A percentile compares a stretch with the other conserved stretches of the same genome.
Evolutionary conservation across 495 filamentous ascomycete species (phyloP).

Genomic region (Aspergillus cavernicola): DNA sequence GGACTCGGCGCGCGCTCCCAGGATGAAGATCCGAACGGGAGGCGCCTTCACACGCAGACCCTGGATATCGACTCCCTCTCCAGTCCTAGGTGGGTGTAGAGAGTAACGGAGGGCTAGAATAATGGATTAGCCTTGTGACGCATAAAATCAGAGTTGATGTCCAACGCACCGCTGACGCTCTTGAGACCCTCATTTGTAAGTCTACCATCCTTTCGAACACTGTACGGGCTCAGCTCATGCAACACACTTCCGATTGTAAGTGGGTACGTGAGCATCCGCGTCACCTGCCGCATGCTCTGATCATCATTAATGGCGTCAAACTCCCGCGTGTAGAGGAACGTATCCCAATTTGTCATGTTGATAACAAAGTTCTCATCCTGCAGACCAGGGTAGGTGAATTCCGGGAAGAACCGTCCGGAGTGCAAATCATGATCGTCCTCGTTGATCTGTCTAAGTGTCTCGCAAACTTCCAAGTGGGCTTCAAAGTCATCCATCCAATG

Average conservation of each 20-base stretch:
- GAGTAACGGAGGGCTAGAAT: slow-evolving; percentile 80
- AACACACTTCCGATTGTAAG: slow-evolving; percentile 85
- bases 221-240: slow-evolving; percentile 92
- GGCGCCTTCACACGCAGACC: slow-evolving; percentile 79
- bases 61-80: slow-evolving; percentile 69
- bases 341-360: slow-evolving; percentile 99
- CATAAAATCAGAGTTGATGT: slow-evolving; percentile 2
- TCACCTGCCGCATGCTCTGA: slow-evolving; percentile 83
- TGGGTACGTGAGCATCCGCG: slow-evolving; percentile 88
- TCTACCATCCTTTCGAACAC: slow-evolving; percentile 62
- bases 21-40: slow-evolving; percentile 85
- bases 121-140: slow-evolving; percentile 12
- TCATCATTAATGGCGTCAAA: slow-evolving; percentile 87
- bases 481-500: slow-evolving; percentile 97
- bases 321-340: slow-evolving; percentile 82
- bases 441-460: slow-evolving; percentile 85
- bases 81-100: slow-evolving; percentile 79
- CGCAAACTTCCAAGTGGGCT: slow-evolving; percentile 85
- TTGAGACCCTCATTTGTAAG: slow-evolving; percentile 86
- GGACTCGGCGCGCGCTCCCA: slow-evolving; percentile 94
- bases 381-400: slow-evolving; percentile 83
- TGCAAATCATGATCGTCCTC: slow-evolving; percentile 96
- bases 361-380: slow-evolving; percentile 89
- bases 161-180: slow-evolving; percentile 76
- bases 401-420: slow-evolving; percentile 85